Conservation (phyloP, 2,329 filamentous ascomycete species). For the Ambrosiella cleistominuta region DNA sequence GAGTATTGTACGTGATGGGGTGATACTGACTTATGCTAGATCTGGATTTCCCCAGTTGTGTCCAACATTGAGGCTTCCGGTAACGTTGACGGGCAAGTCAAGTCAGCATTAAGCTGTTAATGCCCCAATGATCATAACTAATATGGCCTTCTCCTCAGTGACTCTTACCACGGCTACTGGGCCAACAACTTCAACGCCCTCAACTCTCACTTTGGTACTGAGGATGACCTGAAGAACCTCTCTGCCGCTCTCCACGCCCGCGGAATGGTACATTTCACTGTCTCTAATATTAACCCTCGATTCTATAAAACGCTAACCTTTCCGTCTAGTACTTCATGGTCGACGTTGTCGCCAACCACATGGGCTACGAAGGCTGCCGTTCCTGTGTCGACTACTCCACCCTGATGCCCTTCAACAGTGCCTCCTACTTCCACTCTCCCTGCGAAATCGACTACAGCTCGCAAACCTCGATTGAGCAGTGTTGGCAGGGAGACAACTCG, state of each 20-base stretch:
- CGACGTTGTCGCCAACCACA: slow-evolving; percentile 35
- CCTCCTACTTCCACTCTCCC: slow-evolving; percentile 36
- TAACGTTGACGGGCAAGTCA: slow-evolving; percentile 14
- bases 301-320: background rate
- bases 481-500: slow-evolving; percentile 32
- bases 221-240: slow-evolving; percentile 29
- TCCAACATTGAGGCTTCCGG: slow-evolving; percentile 22
- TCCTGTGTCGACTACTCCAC: slow-evolving; percentile 33
- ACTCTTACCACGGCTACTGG: slow-evolving; percentile 26
- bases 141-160: slow-evolving; percentile 15
- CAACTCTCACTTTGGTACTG: slow-evolving; percentile 32
- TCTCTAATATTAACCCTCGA: background rate
- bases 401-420: slow-evolving; percentile 36
- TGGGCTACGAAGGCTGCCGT: slow-evolving; percentile 28
- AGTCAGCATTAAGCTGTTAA: background rate
- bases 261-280: slow-evolving; percentile 25
- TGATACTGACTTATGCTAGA: slow-evolving; percentile 7
- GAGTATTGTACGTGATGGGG: background rate
- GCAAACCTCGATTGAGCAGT: slow-evolving; percentile 23
- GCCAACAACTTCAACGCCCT: slow-evolving; percentile 23
- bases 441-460: slow-evolving; percentile 35
- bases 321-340: slow-evolving; percentile 32
- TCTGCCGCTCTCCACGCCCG: slow-evolving; percentile 30
- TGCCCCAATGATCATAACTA: background rate
- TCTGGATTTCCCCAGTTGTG: slow-evolving; percentile 29